Evolutionary conservation across 139 green algal genomes (phyloP), one percentile per base, ranked within the genome.

Genomic region (Micractinium conductrix): DNA sequence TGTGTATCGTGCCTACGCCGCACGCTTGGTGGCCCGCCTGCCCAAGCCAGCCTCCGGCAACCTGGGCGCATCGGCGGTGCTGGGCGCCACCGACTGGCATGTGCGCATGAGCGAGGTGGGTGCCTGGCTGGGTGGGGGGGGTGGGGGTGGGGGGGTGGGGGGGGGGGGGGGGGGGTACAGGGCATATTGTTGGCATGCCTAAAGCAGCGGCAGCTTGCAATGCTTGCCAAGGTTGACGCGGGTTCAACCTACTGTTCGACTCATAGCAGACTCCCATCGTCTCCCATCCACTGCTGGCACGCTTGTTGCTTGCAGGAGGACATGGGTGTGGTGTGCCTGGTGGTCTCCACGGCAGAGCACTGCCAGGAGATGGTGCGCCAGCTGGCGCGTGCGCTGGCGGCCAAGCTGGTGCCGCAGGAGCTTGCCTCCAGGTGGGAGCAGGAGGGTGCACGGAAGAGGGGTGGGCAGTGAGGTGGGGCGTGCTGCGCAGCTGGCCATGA

Each of bases 341-440:
- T 99, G 81, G 89, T 99, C 76, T 94, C 93, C 87, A 99, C 96
- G 9, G 92, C 94, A 1, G 96, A 99, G 84, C 98, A 98, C 88
- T 99, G 97, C 92, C 78, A 88, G 28, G 91, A 95, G 45, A 95
- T 95, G 22, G 85, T 94, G 37, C 63, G 74, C 16, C 88, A 85
- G n/a, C 84, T 95, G 79, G 90, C 74, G 1, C 89, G 95, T 67
- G 89, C 80, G 8, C 82, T 97, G 21, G 91, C 85, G 0, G 88
- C 89, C 22, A 90, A 87, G 40, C 90, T 98, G 72, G 87, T 91
- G 26, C 91, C 92, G 58, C 89, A 93, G 4, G 78, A 83, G 62
- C 78, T 83, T 17, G 78, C 76, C 19, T 71, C 76, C 26, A 42
- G 62, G 76, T 82, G 76, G 33, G 74, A 19, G n/a, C n/a, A n/a